phyloP scores from a whole-genome alignment of 2,329 filamentous ascomycete species.

The Aspergillus felis region DNA sequence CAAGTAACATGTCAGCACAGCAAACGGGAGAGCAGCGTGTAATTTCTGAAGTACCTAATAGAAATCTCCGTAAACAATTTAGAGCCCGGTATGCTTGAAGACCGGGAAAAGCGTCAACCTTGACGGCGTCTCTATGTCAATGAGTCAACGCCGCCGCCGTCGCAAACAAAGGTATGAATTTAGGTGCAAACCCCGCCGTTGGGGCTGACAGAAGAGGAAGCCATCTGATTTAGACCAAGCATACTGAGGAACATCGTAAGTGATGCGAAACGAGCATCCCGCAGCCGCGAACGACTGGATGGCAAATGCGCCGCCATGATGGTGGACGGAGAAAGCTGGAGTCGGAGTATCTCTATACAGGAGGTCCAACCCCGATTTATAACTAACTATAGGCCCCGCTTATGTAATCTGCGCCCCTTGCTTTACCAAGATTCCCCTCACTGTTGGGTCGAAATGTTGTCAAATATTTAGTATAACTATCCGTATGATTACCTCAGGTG shows the following conservation, averaged over 20 bases:
- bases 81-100: not conserved
- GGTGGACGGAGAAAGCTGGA: constrained; percentile 10
- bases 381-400: constrained; percentile 6
- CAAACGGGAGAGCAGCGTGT: not conserved
- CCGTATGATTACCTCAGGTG: not conserved
- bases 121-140: constrained; percentile 11
- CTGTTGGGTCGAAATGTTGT: not conserved
- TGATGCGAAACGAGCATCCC: not conserved
- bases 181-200: constrained; percentile 32
- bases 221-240: constrained; percentile 2
- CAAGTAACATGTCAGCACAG: not conserved
- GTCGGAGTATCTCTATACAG: not conserved
- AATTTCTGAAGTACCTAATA: not conserved
- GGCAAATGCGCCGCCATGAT: constrained; percentile 19
- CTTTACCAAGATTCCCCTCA: not conserved
- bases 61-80: not conserved
- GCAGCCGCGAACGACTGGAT: constrained; percentile 18
- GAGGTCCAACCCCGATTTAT: not conserved
- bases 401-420: constrained; percentile 16
- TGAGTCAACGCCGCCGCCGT: constrained; percentile 18
- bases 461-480: not conserved
- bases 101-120: not conserved
- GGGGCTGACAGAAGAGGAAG: constrained; percentile 21
- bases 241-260: constrained; percentile 4
- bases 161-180: constrained; percentile 11